These are phyloP conservation scores for Nitzschia sp. DNA, from an alignment of 108 stramenopile genomes.

Conservation along the genomic window DNA sequence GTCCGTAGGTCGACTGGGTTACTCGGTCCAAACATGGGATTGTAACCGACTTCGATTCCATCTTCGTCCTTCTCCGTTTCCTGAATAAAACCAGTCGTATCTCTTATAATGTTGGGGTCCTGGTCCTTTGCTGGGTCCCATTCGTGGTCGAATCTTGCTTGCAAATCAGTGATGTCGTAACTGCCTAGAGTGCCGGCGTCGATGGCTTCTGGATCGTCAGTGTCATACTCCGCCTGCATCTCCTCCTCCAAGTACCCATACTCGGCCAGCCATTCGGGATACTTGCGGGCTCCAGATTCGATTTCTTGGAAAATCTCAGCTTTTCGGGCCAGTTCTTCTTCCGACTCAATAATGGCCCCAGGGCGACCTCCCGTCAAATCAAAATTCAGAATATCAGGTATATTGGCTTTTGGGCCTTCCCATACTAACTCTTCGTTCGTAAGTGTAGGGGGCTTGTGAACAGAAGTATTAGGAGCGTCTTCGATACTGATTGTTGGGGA, in stretches of 20 bases:
- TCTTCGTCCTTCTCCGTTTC: conserved; percentile 70
- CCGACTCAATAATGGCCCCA: conserved; percentile 58
- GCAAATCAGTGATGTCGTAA: conserved; percentile 59
- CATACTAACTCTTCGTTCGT: background rate
- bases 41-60: conserved; percentile 74
- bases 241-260: conserved; percentile 43
- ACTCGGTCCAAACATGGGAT: conserved; percentile 74
- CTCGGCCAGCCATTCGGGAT: conserved; percentile 29
- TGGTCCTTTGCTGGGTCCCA: conserved; percentile 67
- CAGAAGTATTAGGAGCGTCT: conserved; percentile 1
- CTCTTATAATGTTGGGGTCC: conserved; percentile 56
- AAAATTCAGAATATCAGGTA: conserved; percentile 33
- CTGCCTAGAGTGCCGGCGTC: conserved; percentile 63
- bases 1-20: conserved; percentile 81
- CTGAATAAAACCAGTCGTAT: conserved; percentile 30
- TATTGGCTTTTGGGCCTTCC: conserved; percentile 15
- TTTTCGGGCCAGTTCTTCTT: conserved; percentile 39
- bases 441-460: conserved; percentile 1
- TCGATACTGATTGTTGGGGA: background rate
- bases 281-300: conserved; percentile 28
- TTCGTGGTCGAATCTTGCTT: conserved; percentile 76
- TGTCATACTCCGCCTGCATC: conserved; percentile 40
- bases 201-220: conserved; percentile 69
- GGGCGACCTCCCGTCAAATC: conserved; percentile 63
- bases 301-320: conserved; percentile 46